A percentile compares a stretch with the other conserved stretches of the same genome.
Conservation (phyloP, 495 filamentous ascomycete genomes). For the Neurospora terricola region DNA sequence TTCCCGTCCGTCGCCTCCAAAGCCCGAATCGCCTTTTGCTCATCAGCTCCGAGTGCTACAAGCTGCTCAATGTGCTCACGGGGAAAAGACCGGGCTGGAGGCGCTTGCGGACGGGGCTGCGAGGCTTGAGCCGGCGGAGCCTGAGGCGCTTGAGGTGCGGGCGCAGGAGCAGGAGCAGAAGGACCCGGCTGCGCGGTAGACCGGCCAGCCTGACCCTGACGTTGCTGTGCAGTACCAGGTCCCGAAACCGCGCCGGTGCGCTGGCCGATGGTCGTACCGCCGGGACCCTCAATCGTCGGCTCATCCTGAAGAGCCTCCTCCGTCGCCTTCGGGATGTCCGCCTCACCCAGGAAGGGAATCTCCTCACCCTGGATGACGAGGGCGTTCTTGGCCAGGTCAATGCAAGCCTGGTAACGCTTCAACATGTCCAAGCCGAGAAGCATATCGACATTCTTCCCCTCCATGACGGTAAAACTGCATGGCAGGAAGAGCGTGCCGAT, state of each 20-base stretch:
- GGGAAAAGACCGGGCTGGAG: constrained; percentile 35
- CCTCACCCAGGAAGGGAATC: constrained; percentile 82
- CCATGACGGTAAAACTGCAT: constrained; percentile 99
- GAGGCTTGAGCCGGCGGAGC: constrained; percentile 1
- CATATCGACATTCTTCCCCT: constrained; percentile 94
- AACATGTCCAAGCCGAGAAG: constrained; percentile 94
- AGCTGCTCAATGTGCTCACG: constrained; percentile 59
- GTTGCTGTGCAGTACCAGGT: constrained; percentile 23
- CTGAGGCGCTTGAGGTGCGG: constrained; percentile 2
- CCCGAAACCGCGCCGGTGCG: constrained; percentile 72
- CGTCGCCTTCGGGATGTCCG: constrained; percentile 75
- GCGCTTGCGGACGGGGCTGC: constrained; percentile 6
- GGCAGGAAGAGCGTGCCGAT: constrained; percentile 82
- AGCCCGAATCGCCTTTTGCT: constrained; percentile 67
- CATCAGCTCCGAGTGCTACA: constrained; percentile 67
- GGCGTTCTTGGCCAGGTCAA: constrained; percentile 72
- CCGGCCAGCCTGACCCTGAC: constrained; percentile 6
- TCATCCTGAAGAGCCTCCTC: constrained; percentile 68
- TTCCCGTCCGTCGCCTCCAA: constrained; percentile 77
- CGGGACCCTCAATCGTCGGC: constrained; percentile 75
- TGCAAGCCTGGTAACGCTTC: constrained; percentile 83
- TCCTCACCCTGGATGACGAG: constrained; percentile 81
- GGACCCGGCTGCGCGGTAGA: constrained; percentile 10
- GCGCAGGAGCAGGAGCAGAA: constrained; percentile 20
- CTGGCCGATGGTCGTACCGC: constrained; percentile 74